phyloP scores from a whole-genome alignment of 805 yeast species.

The Candida pini region DNA sequence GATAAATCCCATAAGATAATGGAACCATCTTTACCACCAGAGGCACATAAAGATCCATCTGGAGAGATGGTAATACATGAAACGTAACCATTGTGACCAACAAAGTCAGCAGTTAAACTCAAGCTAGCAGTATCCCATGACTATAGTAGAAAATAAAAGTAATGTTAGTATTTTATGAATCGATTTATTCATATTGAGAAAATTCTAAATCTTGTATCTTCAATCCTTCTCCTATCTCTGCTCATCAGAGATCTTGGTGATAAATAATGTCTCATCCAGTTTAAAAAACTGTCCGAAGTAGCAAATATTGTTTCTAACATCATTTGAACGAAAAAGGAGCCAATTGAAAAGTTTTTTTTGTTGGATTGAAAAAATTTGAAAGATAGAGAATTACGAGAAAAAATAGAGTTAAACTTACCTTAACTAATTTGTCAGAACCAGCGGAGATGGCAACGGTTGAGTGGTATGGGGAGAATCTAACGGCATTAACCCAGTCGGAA shows the following conservation, averaged over 20 bases:
- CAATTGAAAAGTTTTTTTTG: not conserved
- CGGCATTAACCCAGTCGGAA: constrained; percentile 98
- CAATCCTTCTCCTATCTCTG: not conserved
- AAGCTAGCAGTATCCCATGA: constrained; percentile 84
- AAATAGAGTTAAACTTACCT: constrained; percentile 65
- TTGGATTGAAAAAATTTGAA: not conserved
- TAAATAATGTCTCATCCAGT: constrained; percentile 90
- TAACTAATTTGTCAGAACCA: constrained; percentile 97
- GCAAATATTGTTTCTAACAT: constrained; percentile 93
- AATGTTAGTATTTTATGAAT: not conserved
- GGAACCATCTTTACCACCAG: constrained; percentile 99
- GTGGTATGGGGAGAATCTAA: constrained; percentile 89
- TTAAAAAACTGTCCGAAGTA: constrained; percentile 87
- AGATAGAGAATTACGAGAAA: not conserved
- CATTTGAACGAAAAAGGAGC: constrained; percentile 39
- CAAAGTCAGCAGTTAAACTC: constrained; percentile 86
- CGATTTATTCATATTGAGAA: not conserved
- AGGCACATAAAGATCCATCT: constrained; percentile 98
- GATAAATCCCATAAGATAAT: constrained; percentile 97
- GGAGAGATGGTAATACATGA: constrained; percentile 97
- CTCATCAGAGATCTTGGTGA: constrained; percentile 99
- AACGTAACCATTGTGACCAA: constrained; percentile 99
- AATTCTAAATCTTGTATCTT: not conserved
- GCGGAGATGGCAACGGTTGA: constrained; percentile 84
- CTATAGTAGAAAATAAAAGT: constrained; percentile 36